Evolutionary conservation across 1,284 basidiomycete species (phyloP).

Genomic region (Ustilago bromivora): DNA sequence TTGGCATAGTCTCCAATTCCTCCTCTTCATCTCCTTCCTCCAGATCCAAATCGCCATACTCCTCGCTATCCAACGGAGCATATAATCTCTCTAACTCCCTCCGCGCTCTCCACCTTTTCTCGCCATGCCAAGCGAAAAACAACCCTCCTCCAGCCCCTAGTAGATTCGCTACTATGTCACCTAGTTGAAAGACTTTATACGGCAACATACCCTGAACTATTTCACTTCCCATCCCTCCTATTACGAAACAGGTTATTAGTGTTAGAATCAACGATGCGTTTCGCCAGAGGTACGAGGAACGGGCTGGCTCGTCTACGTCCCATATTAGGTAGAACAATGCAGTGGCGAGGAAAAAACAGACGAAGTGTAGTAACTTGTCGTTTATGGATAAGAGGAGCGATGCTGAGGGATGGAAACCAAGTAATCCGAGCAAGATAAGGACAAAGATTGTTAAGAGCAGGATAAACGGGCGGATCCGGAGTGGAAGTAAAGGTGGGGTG

Average conservation of each 20-base stretch:
- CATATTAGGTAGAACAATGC: slow-evolving; percentile 86
- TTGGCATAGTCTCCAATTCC: background rate
- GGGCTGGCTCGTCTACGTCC: slow-evolving; percentile 79
- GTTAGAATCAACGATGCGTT: slow-evolving; percentile 79
- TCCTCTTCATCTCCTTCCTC: slow-evolving; percentile 22
- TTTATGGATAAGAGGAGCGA: slow-evolving; percentile 76
- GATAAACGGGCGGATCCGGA: slow-evolving; percentile 61
- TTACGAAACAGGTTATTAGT: slow-evolving; percentile 70
- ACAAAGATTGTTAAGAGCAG: slow-evolving; percentile 53
- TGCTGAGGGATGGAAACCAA: slow-evolving; percentile 65
- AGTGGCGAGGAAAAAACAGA: slow-evolving; percentile 82
- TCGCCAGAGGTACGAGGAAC: slow-evolving; percentile 84
- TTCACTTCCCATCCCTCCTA: slow-evolving; percentile 84
- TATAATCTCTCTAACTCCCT: slow-evolving; percentile 60
- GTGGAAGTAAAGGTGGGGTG: slow-evolving; percentile 36
- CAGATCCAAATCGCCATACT: slow-evolving; percentile 44
- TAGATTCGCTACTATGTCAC: slow-evolving; percentile 85
- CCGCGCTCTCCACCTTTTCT: slow-evolving; percentile 47
- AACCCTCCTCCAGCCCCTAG: slow-evolving; percentile 81
- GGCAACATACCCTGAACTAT: slow-evolving; percentile 84
- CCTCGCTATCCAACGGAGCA: slow-evolving; percentile 57
- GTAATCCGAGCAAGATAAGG: slow-evolving; percentile 58
- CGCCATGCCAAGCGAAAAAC: slow-evolving; percentile 69
- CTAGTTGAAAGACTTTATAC: slow-evolving; percentile 82
- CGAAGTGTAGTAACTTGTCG: slow-evolving; percentile 85